phyloP scores from a whole-genome alignment of 2,329 filamentous ascomycete species.

The Hirsutella thompsonii region DNA sequence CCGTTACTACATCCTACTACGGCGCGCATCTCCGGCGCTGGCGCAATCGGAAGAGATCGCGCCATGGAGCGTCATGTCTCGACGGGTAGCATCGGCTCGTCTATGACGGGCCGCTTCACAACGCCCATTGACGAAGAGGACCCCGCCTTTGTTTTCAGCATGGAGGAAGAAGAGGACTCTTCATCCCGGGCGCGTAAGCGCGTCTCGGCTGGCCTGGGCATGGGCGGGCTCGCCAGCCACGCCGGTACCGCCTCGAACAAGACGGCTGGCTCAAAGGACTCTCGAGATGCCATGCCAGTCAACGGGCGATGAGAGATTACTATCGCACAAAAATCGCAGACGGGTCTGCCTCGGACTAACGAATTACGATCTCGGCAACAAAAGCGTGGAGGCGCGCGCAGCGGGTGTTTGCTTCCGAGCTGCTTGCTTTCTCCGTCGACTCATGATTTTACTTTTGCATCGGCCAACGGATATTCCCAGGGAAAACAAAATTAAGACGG shows the following conservation, averaged over 20 bases:
- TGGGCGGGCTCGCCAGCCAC: constrained; percentile 28
- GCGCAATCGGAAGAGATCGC: constrained; percentile 27
- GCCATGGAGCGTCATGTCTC: constrained; percentile 45
- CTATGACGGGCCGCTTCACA: constrained; percentile 42
- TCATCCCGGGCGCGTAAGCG: constrained; percentile 33
- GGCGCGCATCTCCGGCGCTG: constrained; percentile 25
- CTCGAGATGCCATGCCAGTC: constrained; percentile 15
- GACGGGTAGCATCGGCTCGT: constrained; percentile 43
- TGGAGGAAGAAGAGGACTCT: constrained; percentile 49
- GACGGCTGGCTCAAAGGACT: constrained; percentile 13
- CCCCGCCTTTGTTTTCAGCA: constrained; percentile 49
- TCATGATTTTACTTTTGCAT: neutral
- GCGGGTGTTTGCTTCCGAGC: neutral
- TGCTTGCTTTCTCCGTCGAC: neutral
- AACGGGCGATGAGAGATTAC: constrained; percentile 16
- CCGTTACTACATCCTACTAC: constrained; percentile 38
- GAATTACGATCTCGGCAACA: neutral
- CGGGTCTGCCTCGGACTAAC: neutral
- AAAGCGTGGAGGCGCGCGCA: neutral
- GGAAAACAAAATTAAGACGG: neutral
- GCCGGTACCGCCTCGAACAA: constrained; percentile 21
- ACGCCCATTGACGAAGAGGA: constrained; percentile 56
- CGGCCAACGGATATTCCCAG: neutral
- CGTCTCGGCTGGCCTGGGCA: constrained; percentile 28
- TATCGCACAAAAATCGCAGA: neutral